Conservation (phyloP, 2,329 filamentous ascomycete species). For the Plectosphaerella sp. region DNA sequence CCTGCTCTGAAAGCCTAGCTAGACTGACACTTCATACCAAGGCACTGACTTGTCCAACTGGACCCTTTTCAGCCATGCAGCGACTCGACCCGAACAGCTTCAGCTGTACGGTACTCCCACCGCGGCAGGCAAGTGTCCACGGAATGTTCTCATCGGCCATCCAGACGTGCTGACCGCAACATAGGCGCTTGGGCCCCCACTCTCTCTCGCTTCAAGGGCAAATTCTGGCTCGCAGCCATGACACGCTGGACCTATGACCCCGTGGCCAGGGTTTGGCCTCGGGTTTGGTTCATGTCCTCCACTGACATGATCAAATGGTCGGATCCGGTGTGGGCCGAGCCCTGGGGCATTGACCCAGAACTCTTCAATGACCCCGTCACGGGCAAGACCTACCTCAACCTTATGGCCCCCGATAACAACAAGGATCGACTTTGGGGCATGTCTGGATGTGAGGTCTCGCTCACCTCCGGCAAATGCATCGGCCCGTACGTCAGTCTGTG, state of each 20-base stretch:
- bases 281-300: constrained; percentile 15
- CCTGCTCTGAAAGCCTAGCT: too few species aligned
- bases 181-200: constrained; percentile 6
- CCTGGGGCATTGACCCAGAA: constrained; percentile 8
- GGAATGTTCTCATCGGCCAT: too few species aligned
- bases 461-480: constrained; percentile 10
- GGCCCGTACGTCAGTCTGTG: constrained; percentile 13
- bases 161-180: too few species aligned
- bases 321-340: constrained; percentile 7
- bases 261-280: constrained; percentile 29
- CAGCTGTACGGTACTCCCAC: constrained; percentile 5
- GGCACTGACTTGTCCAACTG: constrained; percentile 37
- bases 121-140: constrained; percentile 3
- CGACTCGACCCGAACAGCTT: constrained; percentile 5
- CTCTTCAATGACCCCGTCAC: constrained; percentile 10
- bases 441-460: constrained; percentile 12
- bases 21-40: not conserved
- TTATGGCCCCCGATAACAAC: constrained; percentile 15
- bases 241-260: constrained; percentile 28
- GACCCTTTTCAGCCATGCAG: constrained; percentile 23
- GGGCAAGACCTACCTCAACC: constrained; percentile 12
- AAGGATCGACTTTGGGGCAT: constrained; percentile 14
- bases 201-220: constrained; percentile 1
- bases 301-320: constrained; percentile 9
- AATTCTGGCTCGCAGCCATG: constrained; percentile 16